phyloP scores from a whole-genome alignment of 768 basidiomycete species.

The Tylopilus balloui region DNA sequence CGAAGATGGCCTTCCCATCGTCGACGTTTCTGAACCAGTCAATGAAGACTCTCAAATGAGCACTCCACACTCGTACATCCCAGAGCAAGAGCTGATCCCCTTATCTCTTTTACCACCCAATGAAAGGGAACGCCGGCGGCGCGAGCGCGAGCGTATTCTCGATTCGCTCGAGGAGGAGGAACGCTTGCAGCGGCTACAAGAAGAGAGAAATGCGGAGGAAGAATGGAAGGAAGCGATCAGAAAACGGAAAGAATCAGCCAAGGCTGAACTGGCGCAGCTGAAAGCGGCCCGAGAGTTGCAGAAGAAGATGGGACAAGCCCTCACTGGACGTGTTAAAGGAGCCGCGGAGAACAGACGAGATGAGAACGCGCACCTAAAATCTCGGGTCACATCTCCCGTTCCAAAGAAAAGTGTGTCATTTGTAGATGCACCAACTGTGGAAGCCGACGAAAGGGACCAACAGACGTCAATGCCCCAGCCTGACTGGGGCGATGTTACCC shows the following conservation, averaged over 20 bases:
- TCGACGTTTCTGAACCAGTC: slow-evolving; percentile 68
- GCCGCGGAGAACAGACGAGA: slow-evolving; percentile 31
- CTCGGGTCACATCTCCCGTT: slow-evolving; percentile 29
- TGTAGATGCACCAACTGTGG: slow-evolving; percentile 37
- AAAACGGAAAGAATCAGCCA: slow-evolving; percentile 47
- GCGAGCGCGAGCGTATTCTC: slow-evolving; percentile 61
- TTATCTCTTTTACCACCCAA: slow-evolving; percentile 41
- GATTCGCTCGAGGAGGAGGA: slow-evolving; percentile 74
- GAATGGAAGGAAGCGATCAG: slow-evolving; percentile 44
- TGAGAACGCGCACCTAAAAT: slow-evolving; percentile 24
- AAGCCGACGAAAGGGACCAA: slow-evolving; percentile 15
- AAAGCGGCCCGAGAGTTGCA: slow-evolving; percentile 50
- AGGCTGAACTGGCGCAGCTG: slow-evolving; percentile 37
- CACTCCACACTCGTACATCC: slow-evolving; percentile 15
- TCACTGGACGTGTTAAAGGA: slow-evolving; percentile 43
- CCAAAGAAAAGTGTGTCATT: slow-evolving; percentile 66
- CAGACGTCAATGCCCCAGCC: slow-evolving; percentile 7
- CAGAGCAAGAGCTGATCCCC: slow-evolving; percentile 46
- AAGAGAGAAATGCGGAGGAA: slow-evolving; percentile 39
- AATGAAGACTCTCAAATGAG: slow-evolving; percentile 20
- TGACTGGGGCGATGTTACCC: slow-evolving; percentile 55
- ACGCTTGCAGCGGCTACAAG: slow-evolving; percentile 38
- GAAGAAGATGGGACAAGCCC: slow-evolving; percentile 73
- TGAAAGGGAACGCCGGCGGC: slow-evolving; percentile 47
- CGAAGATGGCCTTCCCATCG: slow-evolving; percentile 75